Percentiles rank a stretch among this genome's conserved stretches.
These are phyloP conservation scores for Alloteropsis semialata DNA, from an alignment of 176 grass and related monocot species.

Conservation along the genomic window DNA sequence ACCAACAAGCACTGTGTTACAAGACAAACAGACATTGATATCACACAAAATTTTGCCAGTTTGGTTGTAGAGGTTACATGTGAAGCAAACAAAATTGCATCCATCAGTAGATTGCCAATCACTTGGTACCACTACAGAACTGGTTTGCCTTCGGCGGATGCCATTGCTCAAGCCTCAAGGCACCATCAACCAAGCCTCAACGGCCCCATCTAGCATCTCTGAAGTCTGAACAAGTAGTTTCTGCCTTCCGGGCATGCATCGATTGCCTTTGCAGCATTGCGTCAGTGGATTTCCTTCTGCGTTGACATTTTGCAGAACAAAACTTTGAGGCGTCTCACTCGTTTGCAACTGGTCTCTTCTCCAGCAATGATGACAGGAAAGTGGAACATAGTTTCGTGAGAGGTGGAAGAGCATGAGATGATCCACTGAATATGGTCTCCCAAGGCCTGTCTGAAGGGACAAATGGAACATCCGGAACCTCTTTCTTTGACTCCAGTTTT, in stretches of 20 bases:
- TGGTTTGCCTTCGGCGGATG: neutral
- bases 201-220: neutral
- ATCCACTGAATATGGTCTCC: slow-evolving; percentile 92
- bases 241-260: neutral
- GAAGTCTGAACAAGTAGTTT: neutral
- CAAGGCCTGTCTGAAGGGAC: slow-evolving; percentile 77
- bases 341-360: slow-evolving; percentile 48
- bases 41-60: neutral
- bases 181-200: neutral
- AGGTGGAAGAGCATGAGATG: slow-evolving; percentile 77
- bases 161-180: neutral
- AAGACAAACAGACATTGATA: neutral
- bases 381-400: slow-evolving; percentile 71
- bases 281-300: neutral
- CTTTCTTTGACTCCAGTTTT: slow-evolving; percentile 45
- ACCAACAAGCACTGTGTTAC: neutral
- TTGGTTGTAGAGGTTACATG: slow-evolving; percentile 8
- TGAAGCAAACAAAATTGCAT: slow-evolving; percentile 32
- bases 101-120: neutral
- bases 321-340: slow-evolving; percentile 19
- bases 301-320: neutral
- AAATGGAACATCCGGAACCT: slow-evolving; percentile 56
- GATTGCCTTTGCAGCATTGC: neutral
- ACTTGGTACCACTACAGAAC: slow-evolving; percentile 17
- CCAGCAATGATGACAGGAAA: slow-evolving; percentile 80